Base-by-base conservation (phyloP, 2,329 filamentous ascomycete species). In the Alternaria incomplexa region DNA sequence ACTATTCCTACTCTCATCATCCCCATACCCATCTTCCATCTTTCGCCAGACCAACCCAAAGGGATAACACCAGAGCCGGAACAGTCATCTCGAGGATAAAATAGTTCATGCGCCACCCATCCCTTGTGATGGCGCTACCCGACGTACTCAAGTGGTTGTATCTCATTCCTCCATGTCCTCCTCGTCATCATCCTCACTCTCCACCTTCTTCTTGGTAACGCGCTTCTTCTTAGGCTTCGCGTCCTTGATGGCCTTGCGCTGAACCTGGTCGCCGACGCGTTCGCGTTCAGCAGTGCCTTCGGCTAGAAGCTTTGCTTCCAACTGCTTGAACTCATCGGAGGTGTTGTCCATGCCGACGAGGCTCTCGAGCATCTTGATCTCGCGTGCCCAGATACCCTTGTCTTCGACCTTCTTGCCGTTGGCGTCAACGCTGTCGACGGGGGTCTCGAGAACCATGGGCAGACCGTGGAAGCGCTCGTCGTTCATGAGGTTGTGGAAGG, bases 371-470 rank as follows among this genome's bases (percentile, higher is more conserved):
- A 98, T 83, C 83, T 97, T 97, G 81, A 99, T 98, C 82, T 99
- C 96, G 48, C 90, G 86, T 1, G 94, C 93, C 94, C 95, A 98
- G 15, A 97, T 86, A 56, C 87, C 84, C 79, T 90, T 93, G 79
- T 97, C 93, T 74, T 97, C 91, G 40, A 89, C 79, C 26, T 85
- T 85, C 73, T 84, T 85, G 46, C 90, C 91, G 67, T 90, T 85
- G 51, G 85, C 82, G 17, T 87, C 89, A 48, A 88, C 87, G 40
- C 86, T 85, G 65, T 96, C 93, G 66, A 96, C 95, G 6, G 96
- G 96, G n/a, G 96, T 99, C 83, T 99, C 96, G 8, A 99, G 86
- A 2, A 99, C 90, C 88, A 99, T 93, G 5, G 96, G 96, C 73
- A 97, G 81, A 25, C 88, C 88, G 69, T 91, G 87, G 63, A 98